Percentiles rank a stretch among this genome's conserved stretches.
These are phyloP conservation scores for Astrothelium macrocarpum DNA, from an alignment of 495 filamentous ascomycete species.

Conservation along the genomic window DNA sequence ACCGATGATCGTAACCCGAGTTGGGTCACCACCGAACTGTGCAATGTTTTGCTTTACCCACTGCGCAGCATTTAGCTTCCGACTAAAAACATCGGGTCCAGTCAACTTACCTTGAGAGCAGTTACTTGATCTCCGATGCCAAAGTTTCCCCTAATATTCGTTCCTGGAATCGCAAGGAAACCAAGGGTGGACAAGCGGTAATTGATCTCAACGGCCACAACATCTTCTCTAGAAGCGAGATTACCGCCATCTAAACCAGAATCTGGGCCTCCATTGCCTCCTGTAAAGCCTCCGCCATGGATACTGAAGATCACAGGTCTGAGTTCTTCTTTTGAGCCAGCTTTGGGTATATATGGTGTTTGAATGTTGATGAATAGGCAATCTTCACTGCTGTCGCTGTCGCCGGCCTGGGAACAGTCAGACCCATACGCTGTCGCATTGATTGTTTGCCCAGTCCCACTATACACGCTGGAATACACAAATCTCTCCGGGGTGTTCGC, in stretches of 20 bases:
- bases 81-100: constrained; percentile 11
- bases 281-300: constrained; percentile 40
- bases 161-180: constrained; percentile 24
- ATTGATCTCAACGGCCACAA: constrained; percentile 30
- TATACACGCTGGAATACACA: constrained; percentile 37
- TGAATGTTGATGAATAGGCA: constrained; percentile 40
- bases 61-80: constrained; percentile 6
- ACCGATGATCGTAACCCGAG: constrained; percentile 59
- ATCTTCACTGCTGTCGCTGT: constrained; percentile 31
- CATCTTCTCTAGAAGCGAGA: constrained; percentile 26
- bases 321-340: constrained; percentile 21
- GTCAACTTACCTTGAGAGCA: constrained; percentile 11
- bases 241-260: constrained; percentile 32
- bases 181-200: constrained; percentile 26
- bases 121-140: constrained; percentile 22
- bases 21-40: constrained; percentile 32
- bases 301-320: constrained; percentile 42
- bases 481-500: constrained; percentile 40
- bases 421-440: constrained; percentile 36
- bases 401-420: constrained; percentile 38
- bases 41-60: constrained; percentile 33
- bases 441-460: constrained; percentile 34
- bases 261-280: constrained; percentile 32
- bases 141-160: constrained; percentile 17
- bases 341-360: constrained; percentile 34